Conservation (phyloP, 139 green algal genomes). For the Tetraselmis chui region DNA sequence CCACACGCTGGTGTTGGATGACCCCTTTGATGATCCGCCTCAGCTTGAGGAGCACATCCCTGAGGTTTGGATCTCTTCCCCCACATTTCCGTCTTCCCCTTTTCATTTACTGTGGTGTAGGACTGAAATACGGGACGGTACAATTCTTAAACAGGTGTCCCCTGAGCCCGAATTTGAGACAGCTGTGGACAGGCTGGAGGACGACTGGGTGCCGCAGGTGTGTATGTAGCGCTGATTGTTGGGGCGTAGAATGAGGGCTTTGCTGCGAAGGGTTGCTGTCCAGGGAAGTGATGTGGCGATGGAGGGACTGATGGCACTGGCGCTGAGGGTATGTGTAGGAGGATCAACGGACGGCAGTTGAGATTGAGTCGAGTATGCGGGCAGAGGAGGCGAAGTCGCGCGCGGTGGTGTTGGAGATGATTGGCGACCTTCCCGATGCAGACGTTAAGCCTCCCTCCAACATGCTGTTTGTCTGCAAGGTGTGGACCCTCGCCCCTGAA, state of each 20-base stretch:
- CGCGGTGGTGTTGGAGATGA: slow-evolving; percentile 97
- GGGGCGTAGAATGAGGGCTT: too few relatives aligned
- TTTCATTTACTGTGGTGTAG: too few relatives aligned
- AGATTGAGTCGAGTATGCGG: slow-evolving; percentile 70
- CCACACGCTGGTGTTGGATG: slow-evolving; percentile 92
- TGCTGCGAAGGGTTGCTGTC: too few relatives aligned
- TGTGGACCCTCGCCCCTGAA: too few relatives aligned
- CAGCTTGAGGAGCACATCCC: slow-evolving; percentile 73
- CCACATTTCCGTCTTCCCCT: neutral
- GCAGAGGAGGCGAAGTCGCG: slow-evolving; percentile 64
- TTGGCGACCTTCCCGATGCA: slow-evolving; percentile 84
- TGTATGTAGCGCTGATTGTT: neutral
- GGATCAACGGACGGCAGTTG: slow-evolving; percentile 34
- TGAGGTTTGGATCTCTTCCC: too few relatives aligned
- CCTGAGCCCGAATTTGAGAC: slow-evolving; percentile 53
- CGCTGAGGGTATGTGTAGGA: neutral
- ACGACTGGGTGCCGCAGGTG: neutral
- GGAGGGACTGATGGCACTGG: too few relatives aligned
- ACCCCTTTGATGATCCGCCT: slow-evolving; percentile 85
- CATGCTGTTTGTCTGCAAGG: slow-evolving; percentile 97
- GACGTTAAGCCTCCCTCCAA: slow-evolving; percentile 88
- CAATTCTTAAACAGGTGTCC: slow-evolving; percentile 30
- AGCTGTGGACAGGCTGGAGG: neutral
- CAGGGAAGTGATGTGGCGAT: too few relatives aligned
- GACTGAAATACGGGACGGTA: too few relatives aligned